Evolutionary conservation across 495 filamentous ascomycete genomes (phyloP).

Genomic region (Cenococcum geophilum): DNA sequence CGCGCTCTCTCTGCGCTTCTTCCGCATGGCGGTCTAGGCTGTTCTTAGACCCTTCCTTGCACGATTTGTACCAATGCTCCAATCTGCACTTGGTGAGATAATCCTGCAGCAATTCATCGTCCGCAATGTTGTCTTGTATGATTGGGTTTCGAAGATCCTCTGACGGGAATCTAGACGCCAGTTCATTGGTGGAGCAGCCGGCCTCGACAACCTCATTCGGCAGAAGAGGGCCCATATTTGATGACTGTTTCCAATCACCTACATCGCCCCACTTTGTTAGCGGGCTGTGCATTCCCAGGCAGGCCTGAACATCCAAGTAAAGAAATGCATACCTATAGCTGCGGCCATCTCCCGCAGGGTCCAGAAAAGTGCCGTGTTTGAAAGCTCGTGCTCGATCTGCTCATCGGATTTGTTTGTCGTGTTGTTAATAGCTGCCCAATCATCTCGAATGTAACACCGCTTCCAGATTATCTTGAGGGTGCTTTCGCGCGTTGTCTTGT

Average conservation of each 20-base stretch:
- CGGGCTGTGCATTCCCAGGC: neutral
- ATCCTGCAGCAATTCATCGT: slow-evolving; percentile 34
- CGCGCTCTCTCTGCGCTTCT: slow-evolving; percentile 15
- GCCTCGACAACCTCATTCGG: slow-evolving; percentile 25
- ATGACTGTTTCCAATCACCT: neutral
- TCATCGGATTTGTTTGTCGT: slow-evolving; percentile 49
- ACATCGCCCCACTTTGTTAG: neutral
- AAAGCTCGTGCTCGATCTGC: slow-evolving; percentile 43
- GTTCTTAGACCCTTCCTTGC: slow-evolving; percentile 17
- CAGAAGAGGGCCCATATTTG: neutral
- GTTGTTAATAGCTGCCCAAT: slow-evolving; percentile 61
- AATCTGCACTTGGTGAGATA: slow-evolving; percentile 32
- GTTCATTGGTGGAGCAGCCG: slow-evolving; percentile 29
- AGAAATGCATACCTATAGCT: slow-evolving; percentile 39
- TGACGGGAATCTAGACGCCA: slow-evolving; percentile 27
- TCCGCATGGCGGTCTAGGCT: slow-evolving; percentile 16
- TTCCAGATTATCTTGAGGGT: slow-evolving; percentile 75
- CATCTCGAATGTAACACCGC: slow-evolving; percentile 68
- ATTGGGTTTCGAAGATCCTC: slow-evolving; percentile 34
- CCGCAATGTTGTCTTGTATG: slow-evolving; percentile 33
- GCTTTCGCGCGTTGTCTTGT: slow-evolving; percentile 48
- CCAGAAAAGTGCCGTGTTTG: slow-evolving; percentile 47
- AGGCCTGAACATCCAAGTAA: neutral
- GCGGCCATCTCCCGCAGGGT: slow-evolving; percentile 44
- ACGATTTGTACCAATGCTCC: slow-evolving; percentile 35